Base-by-base conservation (phyloP, 345 rosid species). In the Ceriops zippeliana region DNA sequence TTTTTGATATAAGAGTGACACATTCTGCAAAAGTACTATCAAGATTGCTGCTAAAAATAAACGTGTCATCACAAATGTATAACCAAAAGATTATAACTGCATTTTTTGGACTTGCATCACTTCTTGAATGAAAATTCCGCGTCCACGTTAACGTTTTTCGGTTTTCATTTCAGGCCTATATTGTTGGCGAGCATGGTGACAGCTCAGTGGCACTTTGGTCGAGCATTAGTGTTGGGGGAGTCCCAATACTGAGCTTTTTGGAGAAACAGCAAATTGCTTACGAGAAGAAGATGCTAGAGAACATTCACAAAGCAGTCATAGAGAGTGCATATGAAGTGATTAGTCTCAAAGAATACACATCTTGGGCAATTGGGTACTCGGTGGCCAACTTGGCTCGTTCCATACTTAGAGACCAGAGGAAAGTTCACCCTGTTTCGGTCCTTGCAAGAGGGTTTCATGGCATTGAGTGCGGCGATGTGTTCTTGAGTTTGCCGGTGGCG, bases 141-240 rank as follows among this genome's bases (percentile, higher is more conserved):
- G 2, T 3, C 16, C 19, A 42, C 1, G 30, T 0, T 2, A 11
- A 42, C 16, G 17, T 42, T 42, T 2, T 42, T 42, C 7, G 4
- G 3, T 3, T 42, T 11, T 42, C 3, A 0, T 42, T 42, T 42
- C 49, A 42, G 98, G 98, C 92, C 19, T 91, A 58, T 68, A 89
- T 93, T 0, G 85, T 93, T 7, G 98, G 97, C 19, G 97, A 93
- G 80, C 98, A 91, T 63, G 98, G 98, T 20, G 98, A 93, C 77
- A 91, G 91, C 75, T 93, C 98, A 0, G 98, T 93, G 58, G 97
- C 98, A 4, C 64, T 93, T n/a, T 93, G 98, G 98, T 93, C 98
- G 1, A 86, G 96, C 83, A 93, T 91, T 66, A 91, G 95, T 46
- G 85, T 93, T 0, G 97, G 98, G 21, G 97, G 97, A 37, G 93